Base-by-base conservation (phyloP, 768 basidiomycete species). In the Auricularia cornea region DNA sequence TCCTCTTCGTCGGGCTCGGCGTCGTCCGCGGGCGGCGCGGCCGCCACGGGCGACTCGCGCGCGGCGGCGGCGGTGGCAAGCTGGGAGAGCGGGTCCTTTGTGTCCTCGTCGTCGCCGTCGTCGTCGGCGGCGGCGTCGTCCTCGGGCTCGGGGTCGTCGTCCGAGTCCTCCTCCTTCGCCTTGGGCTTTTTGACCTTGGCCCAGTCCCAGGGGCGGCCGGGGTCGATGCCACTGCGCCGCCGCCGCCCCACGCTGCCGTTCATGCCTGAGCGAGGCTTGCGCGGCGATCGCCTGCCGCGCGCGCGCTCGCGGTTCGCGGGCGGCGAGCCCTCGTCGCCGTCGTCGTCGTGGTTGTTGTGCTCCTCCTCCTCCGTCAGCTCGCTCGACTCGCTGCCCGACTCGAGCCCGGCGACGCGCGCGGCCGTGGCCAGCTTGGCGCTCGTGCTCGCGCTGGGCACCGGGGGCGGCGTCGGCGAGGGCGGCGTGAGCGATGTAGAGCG, bases 341-440 rank as follows among this genome's bases (percentile, higher is more conserved):
- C 67, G 26, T 68, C 70, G 23, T 70, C 68, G 14, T 75, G 72
- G 32, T 67, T 72, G 44, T 75, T 73, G 54, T 72, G 73, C 59
- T 74, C 73, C 57, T 76, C 74, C 61, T 75, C 76, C 65, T 75
- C 75, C 41, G 71, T 69, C 62, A 70, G 68, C 40, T 72, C 70
- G 54, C 54, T 57, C 54, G 26, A 16, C 28, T 57, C 54, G 54
- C 18, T n/a, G 12, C 14, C 54, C 11, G 54, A 28, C 28, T 57
- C 54, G 16, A 57, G 30, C 28, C 30, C 30, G 28, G 26, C 54
- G 26, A 16, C 26, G 30, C 28, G 54, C 54, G 28, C 54, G 26
- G 18, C 30, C 10, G 54, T 30, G 23, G 28, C 54, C 14, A 26
- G 12, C 54, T 57, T 31, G 26, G 26, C 28, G 54, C 54, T 31